phyloP scores from a whole-genome alignment of 1,284 basidiomycete species.

The Singerocomus inundabilis region DNA sequence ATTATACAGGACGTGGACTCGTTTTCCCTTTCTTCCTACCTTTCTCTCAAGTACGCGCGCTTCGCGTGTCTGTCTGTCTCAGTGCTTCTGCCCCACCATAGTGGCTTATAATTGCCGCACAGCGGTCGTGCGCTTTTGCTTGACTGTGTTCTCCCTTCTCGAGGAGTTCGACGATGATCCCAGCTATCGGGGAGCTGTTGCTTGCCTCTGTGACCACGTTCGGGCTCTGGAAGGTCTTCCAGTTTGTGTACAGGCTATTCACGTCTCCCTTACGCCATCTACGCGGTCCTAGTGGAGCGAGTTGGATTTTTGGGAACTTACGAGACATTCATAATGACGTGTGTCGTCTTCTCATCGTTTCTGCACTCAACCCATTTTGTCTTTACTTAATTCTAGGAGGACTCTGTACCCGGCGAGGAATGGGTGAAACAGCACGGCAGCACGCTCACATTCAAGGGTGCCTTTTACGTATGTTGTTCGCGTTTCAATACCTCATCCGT shows the following conservation, averaged over 20 bases:
- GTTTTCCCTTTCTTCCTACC: too few species aligned
- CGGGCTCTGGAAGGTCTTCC: not conserved
- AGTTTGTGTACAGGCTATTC: not conserved
- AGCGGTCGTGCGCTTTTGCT: too few species aligned
- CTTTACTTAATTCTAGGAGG: conserved; percentile 30
- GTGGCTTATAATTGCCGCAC: too few species aligned
- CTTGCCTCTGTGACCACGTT: too few species aligned
- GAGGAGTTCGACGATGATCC: too few species aligned
- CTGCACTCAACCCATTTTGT: not conserved
- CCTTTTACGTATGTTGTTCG: conserved; percentile 34
- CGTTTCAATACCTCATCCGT: not conserved
- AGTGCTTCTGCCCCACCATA: too few species aligned
- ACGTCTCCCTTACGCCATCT: not conserved
- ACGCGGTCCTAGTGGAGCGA: not conserved
- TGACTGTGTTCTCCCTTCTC: too few species aligned
- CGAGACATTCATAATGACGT: not conserved
- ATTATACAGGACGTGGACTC: too few species aligned
- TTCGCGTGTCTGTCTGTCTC: too few species aligned
- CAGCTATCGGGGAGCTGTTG: too few species aligned
- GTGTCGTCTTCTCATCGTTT: not conserved
- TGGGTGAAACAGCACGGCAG: conserved; percentile 58
- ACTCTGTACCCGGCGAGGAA: conserved; percentile 38
- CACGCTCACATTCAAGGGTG: conserved; percentile 45
- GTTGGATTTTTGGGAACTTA: not conserved
- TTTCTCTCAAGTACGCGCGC: too few species aligned